Evolutionary conservation across 2,329 filamentous ascomycete genomes (phyloP).

Genomic region (Trichophyton mentagrophytes): DNA sequence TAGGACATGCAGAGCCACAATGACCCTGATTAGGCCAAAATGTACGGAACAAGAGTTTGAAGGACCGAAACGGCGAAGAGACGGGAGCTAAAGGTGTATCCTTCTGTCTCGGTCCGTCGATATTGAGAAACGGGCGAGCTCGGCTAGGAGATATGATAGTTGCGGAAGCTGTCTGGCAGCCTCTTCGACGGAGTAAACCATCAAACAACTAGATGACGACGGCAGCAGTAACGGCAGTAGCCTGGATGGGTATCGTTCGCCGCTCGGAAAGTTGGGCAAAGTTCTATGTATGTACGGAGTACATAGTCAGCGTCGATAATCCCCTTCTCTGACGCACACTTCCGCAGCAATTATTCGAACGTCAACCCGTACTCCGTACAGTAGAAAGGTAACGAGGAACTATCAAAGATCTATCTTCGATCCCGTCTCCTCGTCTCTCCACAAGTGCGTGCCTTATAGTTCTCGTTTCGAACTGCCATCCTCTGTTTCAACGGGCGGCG

Average conservation of each 20-base stretch:
- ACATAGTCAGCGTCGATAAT: background rate
- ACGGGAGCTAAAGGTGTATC: background rate
- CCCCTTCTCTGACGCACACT: background rate
- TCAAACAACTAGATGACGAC: background rate
- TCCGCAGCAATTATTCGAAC: background rate
- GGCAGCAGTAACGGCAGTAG: background rate
- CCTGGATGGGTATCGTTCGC: background rate
- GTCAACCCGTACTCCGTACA: background rate
- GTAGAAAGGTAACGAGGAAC: background rate
- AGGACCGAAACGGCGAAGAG: background rate
- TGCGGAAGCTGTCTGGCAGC: background rate
- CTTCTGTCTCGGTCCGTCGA: background rate
- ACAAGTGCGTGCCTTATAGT: background rate
- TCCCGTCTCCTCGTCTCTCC: background rate
- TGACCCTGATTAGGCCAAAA: background rate
- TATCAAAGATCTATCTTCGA: background rate
- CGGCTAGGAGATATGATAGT: background rate
- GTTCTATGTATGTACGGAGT: too few relatives aligned
- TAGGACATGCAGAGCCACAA: background rate
- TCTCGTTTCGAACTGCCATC: constrained; percentile 2
- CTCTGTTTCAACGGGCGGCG: background rate
- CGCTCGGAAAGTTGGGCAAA: background rate
- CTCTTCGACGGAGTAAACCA: too few relatives aligned
- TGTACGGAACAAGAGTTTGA: background rate
- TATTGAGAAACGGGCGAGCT: background rate